phyloP scores from a whole-genome alignment of 306 rosid genomes.

The Medicago ruthenica region DNA sequence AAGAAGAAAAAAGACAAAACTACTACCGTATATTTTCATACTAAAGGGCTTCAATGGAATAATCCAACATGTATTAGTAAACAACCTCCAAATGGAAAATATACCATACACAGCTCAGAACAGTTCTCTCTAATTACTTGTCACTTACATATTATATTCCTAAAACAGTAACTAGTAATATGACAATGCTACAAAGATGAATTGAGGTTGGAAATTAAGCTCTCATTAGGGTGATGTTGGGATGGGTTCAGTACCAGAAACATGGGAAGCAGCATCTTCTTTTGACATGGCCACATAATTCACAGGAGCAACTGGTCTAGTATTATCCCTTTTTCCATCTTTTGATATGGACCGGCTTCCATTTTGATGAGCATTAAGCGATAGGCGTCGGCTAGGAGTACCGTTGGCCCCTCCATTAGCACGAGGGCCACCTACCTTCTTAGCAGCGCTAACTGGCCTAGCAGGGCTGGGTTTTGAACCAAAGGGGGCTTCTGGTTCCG shows the following conservation, averaged over 20 bases:
- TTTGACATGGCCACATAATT: constrained; percentile 86
- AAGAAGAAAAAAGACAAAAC: constrained; percentile 19
- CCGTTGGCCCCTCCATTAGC: constrained; percentile 84
- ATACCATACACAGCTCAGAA: constrained; percentile 48
- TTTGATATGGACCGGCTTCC: constrained; percentile 76
- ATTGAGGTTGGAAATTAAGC: constrained; percentile 37
- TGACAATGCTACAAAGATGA: constrained; percentile 60
- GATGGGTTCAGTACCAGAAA: constrained; percentile 75
- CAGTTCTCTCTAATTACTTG: constrained; percentile 46
- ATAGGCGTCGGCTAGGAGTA: constrained; percentile 81
- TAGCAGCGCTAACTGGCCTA: constrained; percentile 71
- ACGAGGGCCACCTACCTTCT: constrained; percentile 85
- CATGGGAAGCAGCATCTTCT: constrained; percentile 81
- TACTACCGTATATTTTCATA: constrained; percentile 34
- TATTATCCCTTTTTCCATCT: constrained; percentile 75
- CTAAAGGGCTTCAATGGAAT: constrained; percentile 37
- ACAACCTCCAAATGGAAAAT: constrained; percentile 48
- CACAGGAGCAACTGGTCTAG: constrained; percentile 75
- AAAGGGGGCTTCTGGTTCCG: constrained; percentile 80
- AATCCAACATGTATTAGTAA: constrained; percentile 40
- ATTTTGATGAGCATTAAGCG: constrained; percentile 87
- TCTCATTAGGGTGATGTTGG: constrained; percentile 71
- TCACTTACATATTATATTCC: constrained; percentile 65
- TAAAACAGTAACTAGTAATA: constrained; percentile 55
- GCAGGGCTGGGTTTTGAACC: constrained; percentile 87